Percentiles rank a stretch among this genome's conserved stretches.
These are phyloP conservation scores for Chiua virens DNA, from an alignment of 768 basidiomycete genomes.

Conservation along the genomic window DNA sequence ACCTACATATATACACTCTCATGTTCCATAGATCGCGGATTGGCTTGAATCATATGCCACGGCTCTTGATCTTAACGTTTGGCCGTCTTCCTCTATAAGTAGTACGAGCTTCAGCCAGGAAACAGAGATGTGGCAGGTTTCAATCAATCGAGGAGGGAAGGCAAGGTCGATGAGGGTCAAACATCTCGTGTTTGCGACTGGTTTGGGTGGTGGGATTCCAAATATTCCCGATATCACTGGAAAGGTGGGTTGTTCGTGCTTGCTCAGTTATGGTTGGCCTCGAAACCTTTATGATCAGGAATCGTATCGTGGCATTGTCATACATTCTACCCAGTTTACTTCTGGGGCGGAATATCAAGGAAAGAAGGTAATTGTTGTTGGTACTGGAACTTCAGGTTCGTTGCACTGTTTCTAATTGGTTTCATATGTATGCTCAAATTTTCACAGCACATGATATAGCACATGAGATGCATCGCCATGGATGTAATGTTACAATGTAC, in stretches of 20 bases:
- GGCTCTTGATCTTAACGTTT: slow-evolving; percentile 59
- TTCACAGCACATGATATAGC: slow-evolving; percentile 40
- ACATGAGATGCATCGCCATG: slow-evolving; percentile 30
- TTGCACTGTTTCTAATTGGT: not conserved
- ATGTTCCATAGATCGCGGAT: slow-evolving; percentile 46
- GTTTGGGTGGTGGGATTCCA: slow-evolving; percentile 46
- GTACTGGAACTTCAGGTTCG: slow-evolving; percentile 59
- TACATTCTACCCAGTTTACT: slow-evolving; percentile 55
- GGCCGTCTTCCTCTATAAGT: slow-evolving; percentile 47
- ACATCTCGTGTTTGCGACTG: slow-evolving; percentile 59
- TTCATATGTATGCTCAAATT: not conserved
- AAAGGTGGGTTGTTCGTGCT: slow-evolving; percentile 29
- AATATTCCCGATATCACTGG: slow-evolving; percentile 48
- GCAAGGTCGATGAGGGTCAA: slow-evolving; percentile 38
- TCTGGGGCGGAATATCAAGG: slow-evolving; percentile 46
- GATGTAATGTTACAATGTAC: slow-evolving; percentile 31
- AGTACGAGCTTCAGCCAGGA: slow-evolving; percentile 35
- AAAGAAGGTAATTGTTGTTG: slow-evolving; percentile 66
- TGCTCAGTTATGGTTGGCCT: not conserved
- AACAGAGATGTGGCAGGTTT: slow-evolving; percentile 43
- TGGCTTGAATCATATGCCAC: slow-evolving; percentile 65
- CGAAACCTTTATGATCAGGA: slow-evolving; percentile 31
- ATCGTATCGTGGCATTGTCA: slow-evolving; percentile 47
- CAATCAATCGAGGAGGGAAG: slow-evolving; percentile 31
- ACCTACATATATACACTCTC: not conserved